Evolutionary conservation across 768 basidiomycete species (phyloP), one percentile per base, ranked within the genome.

Genomic region (Rhizopogon salebrosus): DNA sequence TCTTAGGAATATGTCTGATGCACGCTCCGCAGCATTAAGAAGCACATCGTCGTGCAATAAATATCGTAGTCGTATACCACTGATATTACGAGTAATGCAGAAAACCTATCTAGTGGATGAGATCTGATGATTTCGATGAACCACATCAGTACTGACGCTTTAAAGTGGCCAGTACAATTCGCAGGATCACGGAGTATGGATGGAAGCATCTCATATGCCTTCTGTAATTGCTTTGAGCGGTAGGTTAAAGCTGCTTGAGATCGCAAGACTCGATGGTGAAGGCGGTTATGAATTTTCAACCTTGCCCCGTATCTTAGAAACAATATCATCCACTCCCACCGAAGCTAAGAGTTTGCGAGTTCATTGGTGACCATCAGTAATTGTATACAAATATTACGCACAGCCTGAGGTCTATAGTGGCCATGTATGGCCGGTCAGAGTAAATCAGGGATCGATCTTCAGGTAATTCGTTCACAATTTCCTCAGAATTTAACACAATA

Each of bases 11-110:
- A 41, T 31, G 29, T 24, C 11, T 4, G 31, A 1, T 11, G 8
- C 18, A 16, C 10, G 35, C 52, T 57, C 20, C 39, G 38, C 42
- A n/a, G 31, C 29, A 9, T 20, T 40, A 11, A 53, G 23, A 23
- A 53, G 5, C 11, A 39, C 42, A 38, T 53, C 43, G 16, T 46
- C 14, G 2, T 37, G 43, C 23, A 35, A 24, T 6, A 9, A 14
- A 36, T 8, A 24, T 46, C 10, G 11, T 53, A 46, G 3, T 48
- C 58, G 45, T 31, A 37, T 34, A 51, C 20, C 36, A 22, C 42
- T 16, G 35, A 35, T 6, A 57, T 41, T 24, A 62, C 55, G 41
- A 72, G 67, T 66, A 67, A 43, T 60, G 59, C 22, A 4, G 52
- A 16, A 48, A 31, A 38, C 51, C 51, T 42, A 16, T 10, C 1